These are phyloP conservation scores for Talaromyces thailandensis DNA, from an alignment of 495 filamentous ascomycete species.

Conservation along the genomic window DNA sequence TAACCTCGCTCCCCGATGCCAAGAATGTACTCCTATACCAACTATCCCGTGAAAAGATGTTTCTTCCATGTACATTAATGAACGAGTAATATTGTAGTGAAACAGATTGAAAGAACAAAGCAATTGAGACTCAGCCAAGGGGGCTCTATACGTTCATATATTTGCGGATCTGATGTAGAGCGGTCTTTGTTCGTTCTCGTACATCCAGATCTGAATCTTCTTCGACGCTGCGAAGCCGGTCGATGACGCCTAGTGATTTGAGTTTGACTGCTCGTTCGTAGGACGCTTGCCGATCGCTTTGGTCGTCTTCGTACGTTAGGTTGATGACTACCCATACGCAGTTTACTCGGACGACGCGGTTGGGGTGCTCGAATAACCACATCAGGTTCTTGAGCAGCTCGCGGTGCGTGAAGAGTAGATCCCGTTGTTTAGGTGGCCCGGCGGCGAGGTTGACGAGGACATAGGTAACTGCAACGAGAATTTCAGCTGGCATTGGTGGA, in stretches of 20 bases:
- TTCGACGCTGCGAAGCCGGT: constrained; percentile 54
- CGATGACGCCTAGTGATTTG: constrained; percentile 59
- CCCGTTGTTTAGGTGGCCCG: constrained; percentile 63
- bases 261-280: constrained; percentile 58
- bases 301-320: constrained; percentile 70
- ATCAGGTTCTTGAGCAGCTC: constrained; percentile 42
- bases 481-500: constrained; percentile 52
- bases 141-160: constrained; percentile 12
- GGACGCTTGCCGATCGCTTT: constrained; percentile 50
- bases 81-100: background rate
- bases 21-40: background rate
- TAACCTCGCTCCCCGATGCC: constrained; percentile 3
- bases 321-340: constrained; percentile 79
- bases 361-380: constrained; percentile 55
- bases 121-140: background rate
- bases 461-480: constrained; percentile 64
- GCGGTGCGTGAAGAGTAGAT: constrained; percentile 59
- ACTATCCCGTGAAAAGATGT: background rate
- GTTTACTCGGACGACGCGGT: constrained; percentile 60
- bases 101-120: background rate
- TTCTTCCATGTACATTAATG: background rate
- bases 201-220: constrained; percentile 77
- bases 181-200: constrained; percentile 72
- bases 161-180: constrained; percentile 52
- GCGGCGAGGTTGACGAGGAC: constrained; percentile 82